Conservation (phyloP, 805 yeast species). For the Tetrapisispora namnaoensis region DNA sequence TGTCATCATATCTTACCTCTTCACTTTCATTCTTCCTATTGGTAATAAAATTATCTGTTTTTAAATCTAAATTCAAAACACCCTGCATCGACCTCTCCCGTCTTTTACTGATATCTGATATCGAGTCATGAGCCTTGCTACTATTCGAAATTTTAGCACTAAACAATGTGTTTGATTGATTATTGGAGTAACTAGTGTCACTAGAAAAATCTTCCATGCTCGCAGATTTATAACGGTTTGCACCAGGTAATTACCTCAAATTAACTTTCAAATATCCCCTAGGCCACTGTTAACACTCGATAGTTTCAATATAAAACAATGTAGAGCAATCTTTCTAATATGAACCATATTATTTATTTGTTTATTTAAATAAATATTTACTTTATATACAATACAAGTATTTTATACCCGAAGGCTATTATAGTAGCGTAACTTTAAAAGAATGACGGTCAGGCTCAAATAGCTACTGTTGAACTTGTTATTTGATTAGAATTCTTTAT, state of each 20-base stretch:
- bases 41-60: not conserved
- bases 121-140: not conserved
- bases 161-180: not conserved
- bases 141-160: not conserved
- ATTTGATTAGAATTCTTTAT: too few relatives aligned
- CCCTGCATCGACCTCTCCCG: not conserved
- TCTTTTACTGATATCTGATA: not conserved
- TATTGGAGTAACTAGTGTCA: constrained; percentile 1
- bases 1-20: not conserved
- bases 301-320: too few relatives aligned
- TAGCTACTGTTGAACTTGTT: too few relatives aligned
- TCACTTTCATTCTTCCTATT: not conserved
- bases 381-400: not conserved
- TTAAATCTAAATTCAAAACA: not conserved
- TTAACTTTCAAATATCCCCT: too few relatives aligned
- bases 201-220: constrained; percentile 2
- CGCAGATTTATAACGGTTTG: not conserved
- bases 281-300: too few relatives aligned
- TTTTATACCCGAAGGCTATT: not conserved
- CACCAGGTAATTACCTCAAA: too few relatives aligned
- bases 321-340: too few relatives aligned
- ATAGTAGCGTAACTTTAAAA: not conserved
- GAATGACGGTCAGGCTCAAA: not conserved
- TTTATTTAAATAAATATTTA: too few relatives aligned
- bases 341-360: not conserved